phyloP scores from a whole-genome alignment of 23 red algal genomes.

The Gracilaria domingensis region DNA sequence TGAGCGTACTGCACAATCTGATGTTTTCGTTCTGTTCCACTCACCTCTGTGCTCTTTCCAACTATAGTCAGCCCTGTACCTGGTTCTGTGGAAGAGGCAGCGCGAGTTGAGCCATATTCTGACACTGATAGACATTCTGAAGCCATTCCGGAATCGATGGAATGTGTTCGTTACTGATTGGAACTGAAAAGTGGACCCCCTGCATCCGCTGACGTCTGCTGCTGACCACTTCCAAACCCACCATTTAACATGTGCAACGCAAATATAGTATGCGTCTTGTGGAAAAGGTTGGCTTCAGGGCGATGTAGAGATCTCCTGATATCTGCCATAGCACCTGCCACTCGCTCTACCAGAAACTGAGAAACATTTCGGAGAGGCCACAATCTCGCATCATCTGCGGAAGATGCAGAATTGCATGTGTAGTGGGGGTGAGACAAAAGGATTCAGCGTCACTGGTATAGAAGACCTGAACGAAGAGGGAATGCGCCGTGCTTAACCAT shows the following conservation, averaged over 20 bases:
- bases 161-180: too few relatives aligned
- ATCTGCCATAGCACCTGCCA: neutral
- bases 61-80: too few relatives aligned
- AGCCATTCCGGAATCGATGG: too few relatives aligned
- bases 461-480: neutral
- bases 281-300: constrained; percentile 2
- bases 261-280: neutral
- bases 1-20: too few relatives aligned
- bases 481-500: neutral
- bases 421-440: neutral
- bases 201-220: too few relatives aligned
- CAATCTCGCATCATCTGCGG: neutral
- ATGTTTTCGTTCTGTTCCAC: too few relatives aligned
- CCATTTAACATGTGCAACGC: neutral
- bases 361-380: neutral
- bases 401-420: constrained; percentile 5
- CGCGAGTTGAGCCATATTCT: too few relatives aligned
- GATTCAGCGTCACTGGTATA: neutral
- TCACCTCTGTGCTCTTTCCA: too few relatives aligned
- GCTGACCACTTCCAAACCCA: neutral
- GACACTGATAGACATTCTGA: too few relatives aligned
- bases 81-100: too few relatives aligned
- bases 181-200: too few relatives aligned
- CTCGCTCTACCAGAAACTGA: neutral
- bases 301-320: neutral